These are phyloP conservation scores for Metahyphopichia silvanorum DNA, from an alignment of 805 yeast species.

Conservation along the genomic window DNA sequence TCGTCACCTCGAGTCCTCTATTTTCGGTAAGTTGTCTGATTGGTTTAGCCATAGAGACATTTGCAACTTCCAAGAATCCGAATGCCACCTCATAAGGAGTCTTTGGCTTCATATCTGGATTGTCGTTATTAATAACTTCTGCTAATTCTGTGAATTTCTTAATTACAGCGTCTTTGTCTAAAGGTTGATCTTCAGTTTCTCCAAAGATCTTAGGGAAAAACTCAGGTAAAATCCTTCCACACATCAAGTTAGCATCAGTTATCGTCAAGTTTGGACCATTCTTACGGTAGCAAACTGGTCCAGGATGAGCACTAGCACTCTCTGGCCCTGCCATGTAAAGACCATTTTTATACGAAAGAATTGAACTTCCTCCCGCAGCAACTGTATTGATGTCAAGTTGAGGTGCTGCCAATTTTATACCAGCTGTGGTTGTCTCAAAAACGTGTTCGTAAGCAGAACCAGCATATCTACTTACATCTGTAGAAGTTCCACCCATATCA, in stretches of 20 bases:
- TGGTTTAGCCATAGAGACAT: conserved; percentile 89
- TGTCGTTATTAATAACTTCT: conserved; percentile 50
- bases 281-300: conserved; percentile 83
- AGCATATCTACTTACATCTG: conserved; percentile 73
- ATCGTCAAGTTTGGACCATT: conserved; percentile 75
- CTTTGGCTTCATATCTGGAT: conserved; percentile 36
- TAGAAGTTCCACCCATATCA: conserved; percentile 91
- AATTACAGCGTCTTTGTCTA: conserved; percentile 54
- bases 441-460: conserved; percentile 69
- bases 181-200: conserved; percentile 69
- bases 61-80: conserved; percentile 81
- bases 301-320: conserved; percentile 85
- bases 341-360: conserved; percentile 24
- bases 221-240: conserved; percentile 72
- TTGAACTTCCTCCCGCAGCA: conserved; percentile 41
- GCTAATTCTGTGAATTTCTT: conserved; percentile 54
- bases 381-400: conserved; percentile 55
- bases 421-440: conserved; percentile 81
- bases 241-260: conserved; percentile 76
- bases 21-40: conserved; percentile 82
- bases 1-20: conserved; percentile 64
- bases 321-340: conserved; percentile 82
- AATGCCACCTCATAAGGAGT: conserved; percentile 68
- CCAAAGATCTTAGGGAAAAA: conserved; percentile 83
- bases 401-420: conserved; percentile 79